Base-by-base conservation (phyloP, 2,329 filamentous ascomycete genomes). In the Triangularia verruculosa region DNA sequence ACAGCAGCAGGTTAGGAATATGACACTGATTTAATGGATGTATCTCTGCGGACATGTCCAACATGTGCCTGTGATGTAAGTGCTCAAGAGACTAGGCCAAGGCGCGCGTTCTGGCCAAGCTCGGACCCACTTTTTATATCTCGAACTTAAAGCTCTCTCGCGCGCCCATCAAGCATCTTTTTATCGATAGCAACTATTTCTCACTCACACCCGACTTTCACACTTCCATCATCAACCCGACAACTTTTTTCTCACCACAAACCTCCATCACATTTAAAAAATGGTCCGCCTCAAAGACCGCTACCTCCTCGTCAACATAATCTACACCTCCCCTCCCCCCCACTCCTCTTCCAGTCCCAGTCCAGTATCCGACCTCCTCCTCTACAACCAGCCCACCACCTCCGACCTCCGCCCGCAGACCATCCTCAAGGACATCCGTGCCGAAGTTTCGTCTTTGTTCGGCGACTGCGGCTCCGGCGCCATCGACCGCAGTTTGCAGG, bases 211-310 rank as follows among this genome's bases (percentile, higher is more conserved):
- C n/a, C n/a, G n/a, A n/a, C n/a, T n/a, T n/a, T n/a, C n/a, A n/a
- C n/a, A n/a, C n/a, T n/a, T n/a, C 4, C 34, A 43, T 43, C 34
- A 43, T 5, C n/a, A n/a, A 24, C 25, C 25, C 4, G 4, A 27
- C 51, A 27, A 27, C 25, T 54, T 24, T 22, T 11, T 4, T 25
- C 24, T 24, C 22, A n/a, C 22, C 20, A 13, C 13, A 52, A 54
- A 3, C 22, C 22, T 54, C 11, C 9, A 51, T 7, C n/a, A 51
- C 6, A 24, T 20, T 3, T 17, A 15, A 15, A 13, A 34, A 30
- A 97, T 99, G 95, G 95, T 99, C 65, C 92, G 95, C 74, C 86
- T 98, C 70, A 99, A 99, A 78, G 90, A 97, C 77, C 89, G 95
- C 72, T 99, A 99, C 76, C 85, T 99, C 17, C 87, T 98, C n/a